Percentiles rank a stretch among this genome's conserved stretches.
phyloP scores from a whole-genome alignment of 1,139 yeast species.

The Saccharomyces uvarum region DNA sequence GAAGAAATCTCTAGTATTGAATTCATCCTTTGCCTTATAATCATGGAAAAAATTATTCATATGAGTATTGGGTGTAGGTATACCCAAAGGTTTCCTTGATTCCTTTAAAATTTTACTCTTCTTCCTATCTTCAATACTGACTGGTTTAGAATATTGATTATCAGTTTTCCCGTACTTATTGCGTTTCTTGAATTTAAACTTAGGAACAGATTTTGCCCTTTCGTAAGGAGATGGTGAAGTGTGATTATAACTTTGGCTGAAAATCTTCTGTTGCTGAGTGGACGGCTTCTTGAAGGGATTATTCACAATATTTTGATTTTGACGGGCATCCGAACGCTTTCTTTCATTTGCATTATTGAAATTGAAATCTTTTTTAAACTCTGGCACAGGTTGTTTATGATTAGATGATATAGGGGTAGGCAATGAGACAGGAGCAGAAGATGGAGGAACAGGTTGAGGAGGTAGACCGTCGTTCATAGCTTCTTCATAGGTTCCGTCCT shows the following conservation, averaged over 20 bases:
- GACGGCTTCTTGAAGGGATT: not conserved
- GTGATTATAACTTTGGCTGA: not conserved
- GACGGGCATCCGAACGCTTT: not conserved
- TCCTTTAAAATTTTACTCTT: slow-evolving; percentile 39
- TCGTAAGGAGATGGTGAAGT: slow-evolving; percentile 3
- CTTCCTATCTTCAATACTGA: slow-evolving; percentile 26
- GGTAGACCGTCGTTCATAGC: slow-evolving; percentile 1
- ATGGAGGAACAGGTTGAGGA: slow-evolving; percentile 9
- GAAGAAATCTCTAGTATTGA: slow-evolving; percentile 62
- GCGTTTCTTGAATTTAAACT: slow-evolving; percentile 22
- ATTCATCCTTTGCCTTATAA: slow-evolving; percentile 30
- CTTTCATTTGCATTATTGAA: slow-evolving; percentile 3
- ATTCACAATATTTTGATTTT: not conserved
- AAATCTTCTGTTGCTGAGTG: not conserved
- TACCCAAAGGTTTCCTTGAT: slow-evolving; percentile 55
- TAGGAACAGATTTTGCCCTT: slow-evolving; percentile 26
- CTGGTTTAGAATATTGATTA: slow-evolving; percentile 6
- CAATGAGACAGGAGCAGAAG: slow-evolving; percentile 22
- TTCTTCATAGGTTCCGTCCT: slow-evolving; percentile 35
- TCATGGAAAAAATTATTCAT: slow-evolving; percentile 35
- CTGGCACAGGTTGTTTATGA: slow-evolving; percentile 10
- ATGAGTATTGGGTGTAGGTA: slow-evolving; percentile 45
- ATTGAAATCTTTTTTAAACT: slow-evolving; percentile 6
- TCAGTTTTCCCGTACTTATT: slow-evolving; percentile 12
- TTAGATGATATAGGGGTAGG: slow-evolving; percentile 21